Base-by-base conservation (phyloP, 805 yeast genomes). In the Candida chilensis region DNA sequence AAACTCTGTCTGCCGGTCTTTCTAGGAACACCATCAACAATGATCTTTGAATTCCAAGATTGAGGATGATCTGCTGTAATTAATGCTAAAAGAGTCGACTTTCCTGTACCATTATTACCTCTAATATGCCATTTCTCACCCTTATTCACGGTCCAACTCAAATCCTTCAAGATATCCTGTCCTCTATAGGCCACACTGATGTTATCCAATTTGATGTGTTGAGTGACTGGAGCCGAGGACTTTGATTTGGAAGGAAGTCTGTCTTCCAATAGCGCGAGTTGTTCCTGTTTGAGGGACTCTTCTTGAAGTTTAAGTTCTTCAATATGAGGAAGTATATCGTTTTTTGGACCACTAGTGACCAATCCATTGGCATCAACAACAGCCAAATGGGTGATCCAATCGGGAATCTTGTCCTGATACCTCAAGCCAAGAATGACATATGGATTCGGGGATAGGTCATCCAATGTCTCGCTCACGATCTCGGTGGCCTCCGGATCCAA, bases 1-100 rank as follows among this genome's bases (percentile, higher is more conserved):
- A 81, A 88, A 36, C 74, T 77, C 11, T 78, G 72, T 24, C 57
- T 62, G 2, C 97, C 98, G 0, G 88, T 77, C 35, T 67, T 68
- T 24, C 96, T 67, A 6, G 76, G 70, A 19, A 66, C 65, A 0
- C 87, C 86, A 40, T 80, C 67, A 27, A 86, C 60, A 5, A 59
- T 53, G 15, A 92, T 66, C 15, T 68, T 72, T 4, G 74, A 67
- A 40, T 74, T 78, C 97, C 97, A 90, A 2, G 96, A 78, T 54
- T 90, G 96, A 1, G 98, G 98, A 49, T 90, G 98, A 44, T 90
- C 98, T 4, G 95, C 87, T 0, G 95, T 87, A 17, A 90, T 64
- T 27, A 92, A 51, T 2, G 96, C 74, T 11, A 92, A 54, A 16
- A 90, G 55, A 0, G 98, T 92, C 2, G 96, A 83, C 50, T 90